Evolutionary conservation across 2,329 filamentous ascomycete species (phyloP).

Genomic region (Fusarium clavum): DNA sequence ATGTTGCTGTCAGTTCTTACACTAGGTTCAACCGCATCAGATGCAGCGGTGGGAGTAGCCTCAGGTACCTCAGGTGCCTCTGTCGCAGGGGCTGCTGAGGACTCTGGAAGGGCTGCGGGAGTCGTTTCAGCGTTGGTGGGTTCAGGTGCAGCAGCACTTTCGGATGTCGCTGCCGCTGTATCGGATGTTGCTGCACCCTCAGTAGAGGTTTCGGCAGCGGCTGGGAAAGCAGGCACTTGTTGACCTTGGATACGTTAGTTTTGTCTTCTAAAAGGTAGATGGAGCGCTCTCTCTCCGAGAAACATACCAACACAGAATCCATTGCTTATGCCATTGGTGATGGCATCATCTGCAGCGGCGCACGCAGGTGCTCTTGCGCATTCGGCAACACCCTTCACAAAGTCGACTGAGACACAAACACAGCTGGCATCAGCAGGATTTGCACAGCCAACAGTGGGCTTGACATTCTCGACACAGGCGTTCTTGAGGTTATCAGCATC

Average conservation of each 20-base stretch:
- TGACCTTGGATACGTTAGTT: slow-evolving; percentile 29
- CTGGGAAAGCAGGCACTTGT: slow-evolving; percentile 19
- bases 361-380: slow-evolving; percentile 50
- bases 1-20: slow-evolving; percentile 23
- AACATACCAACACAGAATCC: slow-evolving; percentile 45
- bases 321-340: slow-evolving; percentile 32
- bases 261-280: background rate
- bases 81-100: slow-evolving; percentile 1
- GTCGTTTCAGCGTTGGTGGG: slow-evolving; percentile 17
- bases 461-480: slow-evolving; percentile 25
- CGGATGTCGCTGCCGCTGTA: slow-evolving; percentile 21
- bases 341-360: slow-evolving; percentile 39
- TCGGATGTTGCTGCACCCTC: slow-evolving; percentile 18
- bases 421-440: slow-evolving; percentile 52
- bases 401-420: slow-evolving; percentile 54
- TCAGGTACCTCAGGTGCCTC: slow-evolving; percentile 14
- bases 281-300: background rate
- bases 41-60: slow-evolving; percentile 7
- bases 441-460: slow-evolving; percentile 38
- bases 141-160: slow-evolving; percentile 7
- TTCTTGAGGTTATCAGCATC: slow-evolving; percentile 33
- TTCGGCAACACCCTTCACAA: slow-evolving; percentile 54
- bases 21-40: slow-evolving; percentile 16
- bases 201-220: slow-evolving; percentile 15
- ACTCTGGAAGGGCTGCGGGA: slow-evolving; percentile 6